Evolutionary conservation across 192 early-diverging fungal species (phyloP).

Genomic region (Podochytrium sp.): DNA sequence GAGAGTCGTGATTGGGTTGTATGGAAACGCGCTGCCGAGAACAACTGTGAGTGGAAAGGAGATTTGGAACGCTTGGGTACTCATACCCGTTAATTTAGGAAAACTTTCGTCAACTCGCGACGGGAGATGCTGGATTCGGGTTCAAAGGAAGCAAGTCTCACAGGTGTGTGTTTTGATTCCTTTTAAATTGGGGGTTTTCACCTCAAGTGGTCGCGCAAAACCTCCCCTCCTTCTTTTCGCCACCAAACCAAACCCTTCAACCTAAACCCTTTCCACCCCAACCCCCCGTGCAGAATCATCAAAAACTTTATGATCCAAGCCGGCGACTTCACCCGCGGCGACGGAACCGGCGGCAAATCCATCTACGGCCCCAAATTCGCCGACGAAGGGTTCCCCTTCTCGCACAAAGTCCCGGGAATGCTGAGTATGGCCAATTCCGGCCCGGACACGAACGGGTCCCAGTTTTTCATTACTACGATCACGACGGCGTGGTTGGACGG

Average conservation of each 20-base stretch:
- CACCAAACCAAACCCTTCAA: neutral
- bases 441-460: slow-evolving; percentile 67
- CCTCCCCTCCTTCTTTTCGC: neutral
- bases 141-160: slow-evolving; percentile 85
- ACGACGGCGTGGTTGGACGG: slow-evolving; percentile 37
- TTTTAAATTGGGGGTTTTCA: neutral
- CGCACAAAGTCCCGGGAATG: slow-evolving; percentile 42
- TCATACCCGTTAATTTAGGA: slow-evolving; percentile 24
- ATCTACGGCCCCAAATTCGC: slow-evolving; percentile 64
- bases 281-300: slow-evolving; percentile 12
- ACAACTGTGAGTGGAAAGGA: slow-evolving; percentile 42
- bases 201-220: neutral
- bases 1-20: slow-evolving; percentile 73
- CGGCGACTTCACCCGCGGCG: slow-evolving; percentile 69
- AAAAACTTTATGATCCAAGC: slow-evolving; percentile 79
- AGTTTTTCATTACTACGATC: slow-evolving; percentile 54
- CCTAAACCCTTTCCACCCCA: neutral
- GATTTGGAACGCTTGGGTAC: neutral
- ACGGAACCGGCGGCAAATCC: slow-evolving; percentile 42
- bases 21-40: slow-evolving; percentile 63
- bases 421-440: slow-evolving; percentile 67
- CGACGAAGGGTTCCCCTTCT: slow-evolving; percentile 56
- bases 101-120: slow-evolving; percentile 57
- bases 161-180: slow-evolving; percentile 44
- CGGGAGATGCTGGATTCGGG: slow-evolving; percentile 61